phyloP scores from a whole-genome alignment of 2,329 filamentous ascomycete species.

The Colletotrichum lini region DNA sequence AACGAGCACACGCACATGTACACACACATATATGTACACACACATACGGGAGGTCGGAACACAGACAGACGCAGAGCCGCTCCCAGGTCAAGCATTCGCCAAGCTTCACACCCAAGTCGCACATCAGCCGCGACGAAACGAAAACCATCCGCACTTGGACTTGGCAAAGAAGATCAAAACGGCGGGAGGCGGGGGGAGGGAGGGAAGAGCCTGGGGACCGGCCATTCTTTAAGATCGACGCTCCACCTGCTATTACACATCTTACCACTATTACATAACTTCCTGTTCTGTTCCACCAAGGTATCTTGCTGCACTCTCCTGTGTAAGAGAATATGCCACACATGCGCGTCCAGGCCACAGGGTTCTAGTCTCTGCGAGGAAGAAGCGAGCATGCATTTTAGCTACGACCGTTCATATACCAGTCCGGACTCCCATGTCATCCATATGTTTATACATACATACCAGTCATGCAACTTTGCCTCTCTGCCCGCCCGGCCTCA shows the following conservation, averaged over 20 bases:
- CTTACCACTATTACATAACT: background rate
- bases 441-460: too few relatives aligned
- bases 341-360: too few relatives aligned
- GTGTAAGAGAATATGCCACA: too few relatives aligned
- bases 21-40: too few relatives aligned
- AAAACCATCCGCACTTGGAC: slow-evolving; percentile 17
- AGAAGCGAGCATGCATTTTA: background rate
- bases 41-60: background rate
- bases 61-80: slow-evolving; percentile 26
- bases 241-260: background rate
- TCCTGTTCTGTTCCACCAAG: too few relatives aligned
- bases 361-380: too few relatives aligned
- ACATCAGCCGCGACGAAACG: slow-evolving; percentile 35
- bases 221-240: slow-evolving; percentile 16
- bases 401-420: background rate
- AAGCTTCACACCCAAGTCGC: slow-evolving; percentile 24
- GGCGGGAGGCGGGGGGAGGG: background rate
- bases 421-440: too few relatives aligned
- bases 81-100: slow-evolving; percentile 31
- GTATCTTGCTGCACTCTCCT: too few relatives aligned
- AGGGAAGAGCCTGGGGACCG: slow-evolving; percentile 6
- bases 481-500: slow-evolving; percentile 26
- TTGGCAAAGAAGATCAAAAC: slow-evolving; percentile 38
- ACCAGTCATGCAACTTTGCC: background rate
- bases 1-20: background rate